Evolutionary conservation across 2,329 filamentous ascomycete genomes (phyloP).

Genomic region (Lasiodiplodia theobromae): DNA sequence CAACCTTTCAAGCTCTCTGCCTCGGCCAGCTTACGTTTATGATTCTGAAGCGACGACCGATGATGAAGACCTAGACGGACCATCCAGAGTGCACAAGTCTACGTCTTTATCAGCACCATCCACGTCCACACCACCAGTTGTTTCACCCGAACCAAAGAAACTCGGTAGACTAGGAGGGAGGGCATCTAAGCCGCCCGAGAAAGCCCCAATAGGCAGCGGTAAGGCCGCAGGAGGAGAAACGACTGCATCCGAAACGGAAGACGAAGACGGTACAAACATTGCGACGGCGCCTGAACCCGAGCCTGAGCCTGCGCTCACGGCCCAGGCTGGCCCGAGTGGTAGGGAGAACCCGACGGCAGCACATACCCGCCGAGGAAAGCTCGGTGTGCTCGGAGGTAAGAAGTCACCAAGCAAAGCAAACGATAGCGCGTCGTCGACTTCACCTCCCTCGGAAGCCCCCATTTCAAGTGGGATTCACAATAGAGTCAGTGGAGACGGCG

Average conservation of each 20-base stretch:
- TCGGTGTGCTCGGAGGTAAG: slow-evolving; percentile 35
- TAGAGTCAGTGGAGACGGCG: not conserved
- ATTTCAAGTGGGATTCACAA: not conserved
- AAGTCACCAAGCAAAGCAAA: not conserved
- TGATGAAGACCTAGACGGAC: slow-evolving; percentile 51
- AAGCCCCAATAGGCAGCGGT: not conserved
- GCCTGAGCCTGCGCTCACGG: not conserved
- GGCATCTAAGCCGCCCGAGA: not conserved
- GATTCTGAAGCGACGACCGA: slow-evolving; percentile 45
- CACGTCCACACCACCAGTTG: not conserved
- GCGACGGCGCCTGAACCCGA: not conserved
- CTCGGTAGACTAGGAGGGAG: slow-evolving; percentile 22
- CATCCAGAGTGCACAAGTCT: slow-evolving; percentile 15
- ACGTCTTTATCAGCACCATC: not conserved
- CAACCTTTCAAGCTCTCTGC: not conserved
- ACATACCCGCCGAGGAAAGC: slow-evolving; percentile 20
- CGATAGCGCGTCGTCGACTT: not conserved
- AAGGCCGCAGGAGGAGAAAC: not conserved
- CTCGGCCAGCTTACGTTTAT: not conserved
- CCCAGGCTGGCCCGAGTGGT: not conserved
- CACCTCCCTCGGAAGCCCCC: not conserved
- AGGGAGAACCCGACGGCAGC: not conserved
- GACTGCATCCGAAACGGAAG: slow-evolving; percentile 14
- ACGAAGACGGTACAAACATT: not conserved
- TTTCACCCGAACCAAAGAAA: not conserved